Conservation (phyloP, 768 basidiomycete species). For the Lyophyllum decastes region DNA sequence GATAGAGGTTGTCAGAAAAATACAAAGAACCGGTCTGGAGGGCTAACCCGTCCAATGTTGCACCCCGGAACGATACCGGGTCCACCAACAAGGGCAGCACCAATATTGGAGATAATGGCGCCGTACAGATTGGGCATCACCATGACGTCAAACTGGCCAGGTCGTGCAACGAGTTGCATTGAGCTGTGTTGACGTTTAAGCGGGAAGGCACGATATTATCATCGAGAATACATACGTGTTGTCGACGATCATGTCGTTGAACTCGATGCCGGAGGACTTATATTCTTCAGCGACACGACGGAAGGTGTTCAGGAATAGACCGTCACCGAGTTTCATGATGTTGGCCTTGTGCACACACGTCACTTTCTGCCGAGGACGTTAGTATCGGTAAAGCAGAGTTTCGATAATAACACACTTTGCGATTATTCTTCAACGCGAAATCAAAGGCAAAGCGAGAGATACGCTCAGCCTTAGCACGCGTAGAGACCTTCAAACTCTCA, state of each 20-base stretch:
- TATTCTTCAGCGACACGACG: slow-evolving; percentile 96
- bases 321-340: slow-evolving; percentile 99
- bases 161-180: slow-evolving; percentile 98
- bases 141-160: slow-evolving; percentile 98
- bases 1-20: slow-evolving; percentile 13
- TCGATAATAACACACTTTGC: slow-evolving; percentile 64
- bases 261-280: slow-evolving; percentile 86
- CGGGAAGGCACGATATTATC: background rate
- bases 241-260: slow-evolving; percentile 99
- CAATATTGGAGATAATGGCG: slow-evolving; percentile 97
- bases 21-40: background rate
- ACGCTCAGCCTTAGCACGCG: slow-evolving; percentile 92
- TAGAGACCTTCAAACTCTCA: slow-evolving; percentile 96
- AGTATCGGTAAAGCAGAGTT: background rate
- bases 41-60: slow-evolving; percentile 86
- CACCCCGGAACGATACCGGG: slow-evolving; percentile 98
- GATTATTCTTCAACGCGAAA: slow-evolving; percentile 96
- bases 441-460: slow-evolving; percentile 98
- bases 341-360: slow-evolving; percentile 99
- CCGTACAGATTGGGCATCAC: slow-evolving; percentile 99
- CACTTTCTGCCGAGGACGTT: slow-evolving; percentile 71
- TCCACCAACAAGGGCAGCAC: slow-evolving; percentile 97
- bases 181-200: slow-evolving; percentile 50
- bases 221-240: slow-evolving; percentile 74
- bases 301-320: slow-evolving; percentile 98